These are phyloP conservation scores for Ruellia speciosa DNA, from an alignment of 305 asterid species.

Conservation along the genomic window DNA sequence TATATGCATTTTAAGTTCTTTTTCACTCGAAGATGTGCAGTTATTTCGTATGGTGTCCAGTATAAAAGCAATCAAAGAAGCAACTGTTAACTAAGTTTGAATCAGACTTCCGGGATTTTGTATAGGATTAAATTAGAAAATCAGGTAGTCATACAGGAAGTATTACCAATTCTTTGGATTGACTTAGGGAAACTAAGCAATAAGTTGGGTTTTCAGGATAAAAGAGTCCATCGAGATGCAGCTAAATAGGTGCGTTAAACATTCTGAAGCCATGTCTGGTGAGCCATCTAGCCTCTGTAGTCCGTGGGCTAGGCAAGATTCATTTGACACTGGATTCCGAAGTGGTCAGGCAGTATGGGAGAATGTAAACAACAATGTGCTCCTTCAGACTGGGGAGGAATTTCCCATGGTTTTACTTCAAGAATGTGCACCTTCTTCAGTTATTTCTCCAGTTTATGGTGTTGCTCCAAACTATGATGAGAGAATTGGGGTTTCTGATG, in stretches of 20 bases:
- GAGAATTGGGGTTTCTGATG: constrained; percentile 29
- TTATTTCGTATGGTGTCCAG: background rate
- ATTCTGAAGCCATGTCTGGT: constrained; percentile 33
- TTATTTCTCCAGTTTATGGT: constrained; percentile 30
- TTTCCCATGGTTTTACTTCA: constrained; percentile 43
- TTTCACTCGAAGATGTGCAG: background rate
- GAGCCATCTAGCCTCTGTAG: constrained; percentile 32
- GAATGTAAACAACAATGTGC: constrained; percentile 31
- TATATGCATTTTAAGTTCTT: too few species aligned
- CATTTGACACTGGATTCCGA: constrained; percentile 20
- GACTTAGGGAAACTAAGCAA: constrained; percentile 15
- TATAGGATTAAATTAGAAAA: background rate
- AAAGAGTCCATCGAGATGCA: constrained; percentile 28
- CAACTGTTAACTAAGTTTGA: too few species aligned
- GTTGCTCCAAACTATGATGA: constrained; percentile 28
- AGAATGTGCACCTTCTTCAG: constrained; percentile 37
- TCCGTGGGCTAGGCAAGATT: constrained; percentile 40
- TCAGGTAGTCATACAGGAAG: background rate
- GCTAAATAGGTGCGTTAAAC: constrained; percentile 31
- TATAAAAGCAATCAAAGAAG: background rate
- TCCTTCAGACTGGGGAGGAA: constrained; percentile 50
- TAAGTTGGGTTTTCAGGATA: constrained; percentile 15
- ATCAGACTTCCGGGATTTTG: background rate
- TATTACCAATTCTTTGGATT: constrained; percentile 6
- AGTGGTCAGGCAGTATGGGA: constrained; percentile 31